Evolutionary conservation across 2,329 filamentous ascomycete species (phyloP), one percentile per base, ranked within the genome.

Genomic region (Cercospora sp.): DNA sequence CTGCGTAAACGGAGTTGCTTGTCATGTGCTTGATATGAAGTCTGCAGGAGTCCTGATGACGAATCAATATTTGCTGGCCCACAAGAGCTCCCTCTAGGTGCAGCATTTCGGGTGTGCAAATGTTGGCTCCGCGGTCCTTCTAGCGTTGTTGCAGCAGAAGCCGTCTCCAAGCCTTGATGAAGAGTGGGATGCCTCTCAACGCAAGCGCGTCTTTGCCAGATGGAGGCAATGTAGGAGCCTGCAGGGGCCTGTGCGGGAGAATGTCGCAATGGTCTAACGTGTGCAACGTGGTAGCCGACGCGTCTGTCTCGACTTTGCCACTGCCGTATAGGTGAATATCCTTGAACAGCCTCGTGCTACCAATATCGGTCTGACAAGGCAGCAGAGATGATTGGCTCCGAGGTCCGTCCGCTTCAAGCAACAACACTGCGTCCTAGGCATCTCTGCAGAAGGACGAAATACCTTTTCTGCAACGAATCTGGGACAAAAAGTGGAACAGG

Each of bases 11-110:
- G 28, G 8, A 20, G 20, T 8, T 20, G 28, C 55, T 59, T 59
- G 55, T 59, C 55, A 59, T 23, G 31, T 36, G 55, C 55, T 59
- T 59, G 30, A 36, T 33, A 18, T 36, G 31, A 59, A 33, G 28
- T 18, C 30, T 59, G 55, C 55, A 36, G 55, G 28, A 36, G 16
- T 36, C 55, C n/a, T 31, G 55, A n/a, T 36, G 55, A 59, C 55
- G 55, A 59, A 36, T 59, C 55, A 36, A 59, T 59, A 33, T 36
- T 59, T 31, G 55, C 20, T 59, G 55, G 55, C 55, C 55, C 55
- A 36, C 55, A 20, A 20, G 31, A 59, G 55, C 55, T 36, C 55
- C 55, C 12, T n/a, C 18, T 59, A 36, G 28, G 26, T 59, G 55
- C 55, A 59, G 28, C 55, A 36, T 36, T 10, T 36, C 55, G 28